Evolutionary conservation across 768 basidiomycete species (phyloP).

Genomic region (Clathrus columnatus): DNA sequence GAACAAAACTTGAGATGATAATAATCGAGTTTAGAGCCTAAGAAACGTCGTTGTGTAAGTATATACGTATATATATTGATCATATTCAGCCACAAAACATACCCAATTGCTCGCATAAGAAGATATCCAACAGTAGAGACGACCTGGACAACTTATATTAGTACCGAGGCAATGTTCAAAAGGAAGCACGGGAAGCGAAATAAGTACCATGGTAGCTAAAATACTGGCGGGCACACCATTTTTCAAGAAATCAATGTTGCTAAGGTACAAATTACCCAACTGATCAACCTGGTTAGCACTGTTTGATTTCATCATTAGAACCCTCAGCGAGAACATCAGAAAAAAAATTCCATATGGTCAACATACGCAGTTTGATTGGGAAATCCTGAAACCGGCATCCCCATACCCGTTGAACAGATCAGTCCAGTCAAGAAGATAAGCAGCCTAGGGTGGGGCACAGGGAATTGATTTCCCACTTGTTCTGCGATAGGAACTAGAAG

Average conservation of each 20-base stretch:
- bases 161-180: constrained; percentile 7
- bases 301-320: constrained; percentile 8
- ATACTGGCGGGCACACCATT: constrained; percentile 93
- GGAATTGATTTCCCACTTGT: constrained; percentile 74
- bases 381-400: constrained; percentile 98
- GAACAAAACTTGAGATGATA: no score
- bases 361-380: constrained; percentile 95
- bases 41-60: no score
- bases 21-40: no score
- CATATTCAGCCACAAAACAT: no score
- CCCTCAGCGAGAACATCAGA: constrained; percentile 9
- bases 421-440: constrained; percentile 90
- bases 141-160: constrained; percentile 37
- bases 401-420: constrained; percentile 95
- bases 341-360: background rate
- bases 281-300: constrained; percentile 93
- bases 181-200: background rate
- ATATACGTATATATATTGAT: no score
- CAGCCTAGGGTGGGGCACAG: constrained; percentile 59
- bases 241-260: constrained; percentile 83
- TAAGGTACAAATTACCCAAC: constrained; percentile 79
- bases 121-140: constrained; percentile 80
- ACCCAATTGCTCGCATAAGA: constrained; percentile 68
- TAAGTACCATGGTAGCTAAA: constrained; percentile 68
- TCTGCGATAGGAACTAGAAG: constrained; percentile 95